Percentiles rank a stretch among this genome's conserved stretches.
Conservation (phyloP, 352 stramenopile genomes). For the Elongisporangium prolatum region DNA sequence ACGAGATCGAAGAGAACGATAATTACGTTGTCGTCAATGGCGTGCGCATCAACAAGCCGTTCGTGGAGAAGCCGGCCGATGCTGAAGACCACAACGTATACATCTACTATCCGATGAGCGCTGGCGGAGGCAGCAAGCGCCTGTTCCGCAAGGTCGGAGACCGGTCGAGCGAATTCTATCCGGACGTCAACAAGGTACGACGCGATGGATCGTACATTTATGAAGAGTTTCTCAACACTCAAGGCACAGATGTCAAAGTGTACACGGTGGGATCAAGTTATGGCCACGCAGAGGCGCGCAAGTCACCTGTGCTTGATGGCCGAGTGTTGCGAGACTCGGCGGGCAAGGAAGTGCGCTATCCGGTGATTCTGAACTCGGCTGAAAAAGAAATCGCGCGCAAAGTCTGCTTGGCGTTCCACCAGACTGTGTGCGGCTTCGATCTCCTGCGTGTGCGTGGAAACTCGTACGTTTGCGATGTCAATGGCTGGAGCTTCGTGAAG, state of each 20-base stretch:
- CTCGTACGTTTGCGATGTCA: slow-evolving; percentile 99
- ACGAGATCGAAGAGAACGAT: slow-evolving; percentile 71
- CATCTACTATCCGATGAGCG: slow-evolving; percentile 98
- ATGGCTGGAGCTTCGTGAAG: slow-evolving; percentile 99
- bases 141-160: slow-evolving; percentile 98
- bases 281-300: slow-evolving; percentile 98
- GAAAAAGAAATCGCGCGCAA: slow-evolving; percentile 99
- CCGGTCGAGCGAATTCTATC: slow-evolving; percentile 94
- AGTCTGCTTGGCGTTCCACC: slow-evolving; percentile 93
- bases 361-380: slow-evolving; percentile 96
- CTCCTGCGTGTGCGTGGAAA: slow-evolving; percentile 90
- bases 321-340: slow-evolving; percentile 90
- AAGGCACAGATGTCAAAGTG: slow-evolving; percentile 99
- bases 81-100: slow-evolving; percentile 99
- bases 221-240: slow-evolving; percentile 98
- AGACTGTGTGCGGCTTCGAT: slow-evolving; percentile 99
- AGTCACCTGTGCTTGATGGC: slow-evolving; percentile 98
- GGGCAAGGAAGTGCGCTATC: slow-evolving; percentile 98
- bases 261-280: slow-evolving; percentile 99
- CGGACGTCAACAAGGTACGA: slow-evolving; percentile 95
- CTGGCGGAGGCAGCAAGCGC: slow-evolving; percentile 97
- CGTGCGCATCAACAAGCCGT: slow-evolving; percentile 97
- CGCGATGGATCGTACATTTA: slow-evolving; percentile 96
- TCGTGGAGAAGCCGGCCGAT: slow-evolving; percentile 99
- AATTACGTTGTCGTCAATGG: slow-evolving; percentile 92